Evolutionary conservation across 208 protist species (phyloP), one percentile per base, ranked within the genome.

Genomic region (Trypanosomatidae sp.): DNA sequence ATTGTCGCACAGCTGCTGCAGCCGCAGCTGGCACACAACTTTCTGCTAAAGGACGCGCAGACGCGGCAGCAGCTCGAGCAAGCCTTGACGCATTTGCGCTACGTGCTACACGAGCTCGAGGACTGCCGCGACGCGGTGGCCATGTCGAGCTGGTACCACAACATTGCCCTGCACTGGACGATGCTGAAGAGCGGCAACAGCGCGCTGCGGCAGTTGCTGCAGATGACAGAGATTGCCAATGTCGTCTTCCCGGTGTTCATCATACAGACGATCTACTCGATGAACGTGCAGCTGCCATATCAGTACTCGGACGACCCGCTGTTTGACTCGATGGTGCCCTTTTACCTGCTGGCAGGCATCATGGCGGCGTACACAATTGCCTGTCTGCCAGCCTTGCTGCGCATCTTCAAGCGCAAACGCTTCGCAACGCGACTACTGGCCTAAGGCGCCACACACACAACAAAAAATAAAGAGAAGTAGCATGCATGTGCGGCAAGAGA

Each of bases 121-220:
- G 78, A 92, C 56, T 80, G 71, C 47, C 77, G 78, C 19, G 83
- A 92, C 49, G 83, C 74, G 1, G 72, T 92, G 6, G 64, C 78
- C 16, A 48, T 86, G 28, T 77, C 75, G 4, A 88, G 85, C 53
- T 92, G 83, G 83, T 80, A 92, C 50, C 69, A 87, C 60, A 92
- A 92, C 42, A 64, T 87, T 4, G 67, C 71, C 7, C 59, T 74
- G 32, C 78, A 81, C 30, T 87, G 78, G 71, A 53, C 71, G 16
- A 35, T 86, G 27, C 65, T 88, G 6, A 47, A 50, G 1, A 56
- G 65, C 16, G 75, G 78, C 32, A 92, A 88, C 54, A 66, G 66
- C 18, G 74, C 77, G 3, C 60, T 88, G 40, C 83, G 83, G 4
- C 75, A 77, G 72, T 52, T 73, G 33, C 48, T 88, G 8, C 46